Conservation (phyloP, 495 filamentous ascomycete species). For the Penicillium manginii region DNA sequence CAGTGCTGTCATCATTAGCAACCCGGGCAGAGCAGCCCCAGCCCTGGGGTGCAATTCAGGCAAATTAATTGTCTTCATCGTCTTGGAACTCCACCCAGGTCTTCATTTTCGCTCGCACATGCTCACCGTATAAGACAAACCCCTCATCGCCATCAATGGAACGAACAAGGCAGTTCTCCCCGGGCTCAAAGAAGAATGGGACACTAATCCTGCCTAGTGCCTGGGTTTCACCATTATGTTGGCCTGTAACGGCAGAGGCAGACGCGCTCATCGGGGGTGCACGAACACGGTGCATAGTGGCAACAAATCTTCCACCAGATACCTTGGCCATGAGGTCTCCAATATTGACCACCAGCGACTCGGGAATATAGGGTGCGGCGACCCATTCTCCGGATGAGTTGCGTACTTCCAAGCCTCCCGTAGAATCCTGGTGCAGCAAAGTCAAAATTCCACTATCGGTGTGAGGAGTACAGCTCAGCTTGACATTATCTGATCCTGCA, state of each 20-base stretch:
- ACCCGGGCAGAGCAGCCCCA: neutral
- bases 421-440: constrained; percentile 46
- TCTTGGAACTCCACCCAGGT: constrained; percentile 47
- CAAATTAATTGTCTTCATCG: constrained; percentile 12
- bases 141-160: constrained; percentile 38
- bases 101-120: constrained; percentile 51
- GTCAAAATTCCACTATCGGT: constrained; percentile 50
- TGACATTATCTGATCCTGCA: constrained; percentile 25
- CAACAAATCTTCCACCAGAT: constrained; percentile 51
- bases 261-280: constrained; percentile 17
- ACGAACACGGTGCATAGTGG: constrained; percentile 52
- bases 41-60: neutral
- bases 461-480: constrained; percentile 50
- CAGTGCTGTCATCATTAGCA: neutral
- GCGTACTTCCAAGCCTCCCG: constrained; percentile 48
- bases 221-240: constrained; percentile 10
- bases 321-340: constrained; percentile 53
- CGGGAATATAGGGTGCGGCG: constrained; percentile 45
- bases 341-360: constrained; percentile 54
- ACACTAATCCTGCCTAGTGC: constrained; percentile 45
- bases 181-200: constrained; percentile 56
- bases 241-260: constrained; percentile 1
- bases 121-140: constrained; percentile 46
- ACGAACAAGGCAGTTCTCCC: constrained; percentile 41
- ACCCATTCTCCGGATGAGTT: constrained; percentile 47